Evolutionary conservation across 148 eudicot genomes (phyloP).

Genomic region (Rhododendron kiyosumense): DNA sequence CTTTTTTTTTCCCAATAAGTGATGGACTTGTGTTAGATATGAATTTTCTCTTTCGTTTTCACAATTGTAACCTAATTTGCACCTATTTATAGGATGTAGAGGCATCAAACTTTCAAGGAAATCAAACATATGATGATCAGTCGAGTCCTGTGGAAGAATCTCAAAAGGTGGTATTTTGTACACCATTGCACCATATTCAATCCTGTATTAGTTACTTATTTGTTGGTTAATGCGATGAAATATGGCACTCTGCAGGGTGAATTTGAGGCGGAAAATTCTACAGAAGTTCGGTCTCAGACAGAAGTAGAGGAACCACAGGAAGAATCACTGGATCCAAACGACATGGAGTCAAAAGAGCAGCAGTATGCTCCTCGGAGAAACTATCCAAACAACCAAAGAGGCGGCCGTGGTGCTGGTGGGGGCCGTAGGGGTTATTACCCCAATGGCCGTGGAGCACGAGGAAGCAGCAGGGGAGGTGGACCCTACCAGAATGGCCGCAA

Average conservation of each 20-base stretch:
- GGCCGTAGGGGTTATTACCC: constrained; percentile 59
- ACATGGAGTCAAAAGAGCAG: constrained; percentile 34
- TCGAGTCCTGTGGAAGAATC: constrained; percentile 40
- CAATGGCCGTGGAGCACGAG: constrained; percentile 80
- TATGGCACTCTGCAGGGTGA: constrained; percentile 35
- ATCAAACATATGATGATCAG: constrained; percentile 39
- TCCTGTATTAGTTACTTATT: neutral
- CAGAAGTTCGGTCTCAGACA: constrained; percentile 32
- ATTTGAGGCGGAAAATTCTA: constrained; percentile 28
- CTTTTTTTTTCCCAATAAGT: neutral
- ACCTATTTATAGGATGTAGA: constrained; percentile 39
- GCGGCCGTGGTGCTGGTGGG: constrained; percentile 59
- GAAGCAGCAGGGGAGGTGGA: constrained; percentile 54
- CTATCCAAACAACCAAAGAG: constrained; percentile 41
- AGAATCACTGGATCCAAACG: constrained; percentile 23
- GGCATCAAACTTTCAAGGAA: constrained; percentile 33
- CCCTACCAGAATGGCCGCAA: constrained; percentile 65
- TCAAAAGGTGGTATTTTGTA: constrained; percentile 38
- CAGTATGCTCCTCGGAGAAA: constrained; percentile 37
- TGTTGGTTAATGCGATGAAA: neutral
- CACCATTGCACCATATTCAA: neutral
- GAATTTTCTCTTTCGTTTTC: neutral
- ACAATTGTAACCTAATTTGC: neutral
- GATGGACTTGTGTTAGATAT: neutral
- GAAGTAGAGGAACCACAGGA: constrained; percentile 27